Conservation (phyloP, 2,329 filamentous ascomycete genomes). For the Drechslerella coelobrocha region DNA sequence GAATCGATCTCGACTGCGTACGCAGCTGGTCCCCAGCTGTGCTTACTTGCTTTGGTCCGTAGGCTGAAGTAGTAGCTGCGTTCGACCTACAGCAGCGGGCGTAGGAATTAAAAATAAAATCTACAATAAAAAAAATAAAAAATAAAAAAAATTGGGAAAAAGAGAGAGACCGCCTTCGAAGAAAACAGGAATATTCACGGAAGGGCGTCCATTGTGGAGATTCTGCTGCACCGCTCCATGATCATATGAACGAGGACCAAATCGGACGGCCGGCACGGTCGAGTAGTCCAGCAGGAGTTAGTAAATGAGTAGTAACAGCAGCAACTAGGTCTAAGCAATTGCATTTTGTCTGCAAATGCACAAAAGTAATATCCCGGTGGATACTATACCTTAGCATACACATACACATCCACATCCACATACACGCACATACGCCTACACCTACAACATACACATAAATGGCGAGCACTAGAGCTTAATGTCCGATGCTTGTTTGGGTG, state of each 20-base stretch:
- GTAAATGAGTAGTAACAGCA: constrained; percentile 14
- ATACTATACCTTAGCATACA: constrained; percentile 9
- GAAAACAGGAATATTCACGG: constrained; percentile 25
- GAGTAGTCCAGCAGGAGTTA: too few relatives aligned
- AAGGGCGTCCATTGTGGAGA: constrained; percentile 42
- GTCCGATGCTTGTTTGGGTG: constrained; percentile 20
- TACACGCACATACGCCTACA: neutral
- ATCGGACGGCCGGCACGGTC: constrained; percentile 2
- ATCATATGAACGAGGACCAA: constrained; percentile 41
- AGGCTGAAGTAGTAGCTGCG: constrained; percentile 10
- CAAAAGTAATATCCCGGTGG: constrained; percentile 37
- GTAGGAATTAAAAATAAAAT: neutral
- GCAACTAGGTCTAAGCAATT: constrained; percentile 32
- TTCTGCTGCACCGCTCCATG: constrained; percentile 16
- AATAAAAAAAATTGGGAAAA: neutral
- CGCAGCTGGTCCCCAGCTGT: neutral
- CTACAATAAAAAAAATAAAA: neutral
- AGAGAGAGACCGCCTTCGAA: neutral
- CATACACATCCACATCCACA: neutral
- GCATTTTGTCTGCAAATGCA: constrained; percentile 10
- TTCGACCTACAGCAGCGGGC: constrained; percentile 15
- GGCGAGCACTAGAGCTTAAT: neutral
- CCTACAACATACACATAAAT: neutral
- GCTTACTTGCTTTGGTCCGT: neutral
- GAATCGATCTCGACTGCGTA: neutral